Conservation (phyloP, 2,329 filamentous ascomycete species). For the Magnaporthiopsis rhizophila region DNA sequence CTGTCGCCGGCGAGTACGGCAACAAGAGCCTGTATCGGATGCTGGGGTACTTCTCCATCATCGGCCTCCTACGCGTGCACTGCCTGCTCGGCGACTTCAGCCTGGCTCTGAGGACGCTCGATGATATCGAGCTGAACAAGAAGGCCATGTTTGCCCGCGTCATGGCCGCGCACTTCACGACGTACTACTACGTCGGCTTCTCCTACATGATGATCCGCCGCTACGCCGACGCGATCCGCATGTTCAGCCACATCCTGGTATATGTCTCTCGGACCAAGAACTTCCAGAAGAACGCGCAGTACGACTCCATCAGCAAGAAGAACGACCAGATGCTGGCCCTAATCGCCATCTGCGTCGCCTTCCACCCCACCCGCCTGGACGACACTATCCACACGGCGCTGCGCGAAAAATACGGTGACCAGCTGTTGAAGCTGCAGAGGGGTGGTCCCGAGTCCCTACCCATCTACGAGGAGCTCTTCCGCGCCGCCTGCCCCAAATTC, state of each 20-base stretch:
- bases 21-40: conserved; percentile 92
- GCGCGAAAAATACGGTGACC: conserved; percentile 98
- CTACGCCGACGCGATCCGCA: conserved; percentile 97
- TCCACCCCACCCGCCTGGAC: conserved; percentile 93
- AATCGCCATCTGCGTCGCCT: conserved; percentile 96
- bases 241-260: conserved; percentile 99
- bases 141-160: conserved; percentile 99
- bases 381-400: conserved; percentile 98
- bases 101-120: conserved; percentile 94
- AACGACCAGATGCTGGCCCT: conserved; percentile 99
- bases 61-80: conserved; percentile 92
- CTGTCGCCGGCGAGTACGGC: conserved; percentile 91
- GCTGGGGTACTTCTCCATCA: conserved; percentile 99
- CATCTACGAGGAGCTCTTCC: conserved; percentile 98
- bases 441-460: conserved; percentile 92
- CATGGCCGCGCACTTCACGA: conserved; percentile 99
- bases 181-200: conserved; percentile 99
- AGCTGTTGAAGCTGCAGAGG: conserved; percentile 92
- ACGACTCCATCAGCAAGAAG: conserved; percentile 99
- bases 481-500: conserved; percentile 97
- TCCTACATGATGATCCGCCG: conserved; percentile 99
- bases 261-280: conserved; percentile 99
- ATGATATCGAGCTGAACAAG: conserved; percentile 99
- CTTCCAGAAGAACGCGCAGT: conserved; percentile 98
- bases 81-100: conserved; percentile 96